Evolutionary conservation across 495 filamentous ascomycete genomes (phyloP), one percentile per base, ranked within the genome.

Genomic region (Cercophora sp.): DNA sequence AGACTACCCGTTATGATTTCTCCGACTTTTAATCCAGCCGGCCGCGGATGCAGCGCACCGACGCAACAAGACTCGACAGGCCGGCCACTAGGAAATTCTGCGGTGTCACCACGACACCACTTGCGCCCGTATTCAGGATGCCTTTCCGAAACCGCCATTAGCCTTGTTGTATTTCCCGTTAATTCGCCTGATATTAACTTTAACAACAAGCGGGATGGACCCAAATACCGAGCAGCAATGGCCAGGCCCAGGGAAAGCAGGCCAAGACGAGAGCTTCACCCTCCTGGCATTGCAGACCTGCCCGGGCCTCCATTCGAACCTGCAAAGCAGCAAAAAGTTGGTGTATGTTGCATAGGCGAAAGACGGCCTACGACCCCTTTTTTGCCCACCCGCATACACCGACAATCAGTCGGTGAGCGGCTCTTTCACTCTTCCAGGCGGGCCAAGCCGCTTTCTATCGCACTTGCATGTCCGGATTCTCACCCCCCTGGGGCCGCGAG

Each of bases 351-450:
- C 56, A 54, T 59, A 57, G 52, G 53, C 61, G 53, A 66, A 48
- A 23, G 27, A 46, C 56, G 56, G 54, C 34, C 52, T 20, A 15
- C 34, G 15, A 13, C 11, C 32, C 56, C 51, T 15, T 59, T 59
- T 58, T 20, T 8, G 41, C 45, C 34, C 32, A 29, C 50, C 32
- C 47, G 60, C 63, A 61, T 63, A 60, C 54, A 65, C 60, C 57
- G 60, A 48, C 46, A 29, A 13, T 36, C 34, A 41, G 31, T 56
- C 61, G 63, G 63, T 66, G 55, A 66, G 56, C 55, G 58, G 61
- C 58, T 59, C 53, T 56, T 54, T n/a, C n/a, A 22, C 35, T 52
- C 8, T 15, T 40, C 24, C 22, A 32, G 20, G 48, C 62, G 62
- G 62, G 49, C 42, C 54, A 58, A 26, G 50, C 62, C 57, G 57